Evolutionary conservation across 805 yeast genomes (phyloP).

Genomic region (Vanderwaltozyma yarrowii): DNA sequence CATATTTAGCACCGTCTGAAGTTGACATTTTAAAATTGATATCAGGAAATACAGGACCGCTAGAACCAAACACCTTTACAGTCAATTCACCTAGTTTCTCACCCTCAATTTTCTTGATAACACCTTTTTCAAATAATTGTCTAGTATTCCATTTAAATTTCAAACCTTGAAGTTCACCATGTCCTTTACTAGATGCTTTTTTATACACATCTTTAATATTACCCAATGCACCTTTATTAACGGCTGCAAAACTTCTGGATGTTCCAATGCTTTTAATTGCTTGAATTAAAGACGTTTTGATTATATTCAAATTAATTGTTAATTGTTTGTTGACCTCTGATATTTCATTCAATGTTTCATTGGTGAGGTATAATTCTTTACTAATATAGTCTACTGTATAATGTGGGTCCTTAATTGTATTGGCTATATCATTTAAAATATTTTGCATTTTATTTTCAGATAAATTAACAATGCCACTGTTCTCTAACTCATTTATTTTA

Average conservation of each 20-base stretch:
- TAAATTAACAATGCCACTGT: conserved; percentile 52
- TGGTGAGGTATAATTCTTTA: conserved; percentile 37
- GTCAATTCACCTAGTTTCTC: conserved; percentile 32
- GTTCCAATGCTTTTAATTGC: conserved; percentile 42
- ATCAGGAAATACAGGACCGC: conserved; percentile 48
- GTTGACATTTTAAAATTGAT: conserved; percentile 67
- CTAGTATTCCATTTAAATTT: conserved; percentile 70
- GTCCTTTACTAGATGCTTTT: conserved; percentile 27
- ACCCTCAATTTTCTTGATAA: conserved; percentile 52
- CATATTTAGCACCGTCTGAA: conserved; percentile 58
- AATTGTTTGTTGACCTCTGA: conserved; percentile 37
- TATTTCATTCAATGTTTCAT: conserved; percentile 35
- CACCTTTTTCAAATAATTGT: conserved; percentile 62
- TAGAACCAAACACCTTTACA: conserved; percentile 31
- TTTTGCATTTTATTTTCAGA: conserved; percentile 61
- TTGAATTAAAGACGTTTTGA: conserved; percentile 40
- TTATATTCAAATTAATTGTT: conserved; percentile 32
- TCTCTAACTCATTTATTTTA: conserved; percentile 65
- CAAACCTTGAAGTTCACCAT: conserved; percentile 31
- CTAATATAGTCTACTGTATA: conserved; percentile 39
- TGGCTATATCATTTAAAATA: conserved; percentile 71
- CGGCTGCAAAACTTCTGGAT: conserved; percentile 21
- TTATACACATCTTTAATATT: conserved; percentile 34
- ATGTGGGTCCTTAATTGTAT: conserved; percentile 56
- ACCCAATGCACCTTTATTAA: conserved; percentile 20